Conservation (phyloP, 1,284 basidiomycete genomes). For the Sporisorium reilianum region DNA sequence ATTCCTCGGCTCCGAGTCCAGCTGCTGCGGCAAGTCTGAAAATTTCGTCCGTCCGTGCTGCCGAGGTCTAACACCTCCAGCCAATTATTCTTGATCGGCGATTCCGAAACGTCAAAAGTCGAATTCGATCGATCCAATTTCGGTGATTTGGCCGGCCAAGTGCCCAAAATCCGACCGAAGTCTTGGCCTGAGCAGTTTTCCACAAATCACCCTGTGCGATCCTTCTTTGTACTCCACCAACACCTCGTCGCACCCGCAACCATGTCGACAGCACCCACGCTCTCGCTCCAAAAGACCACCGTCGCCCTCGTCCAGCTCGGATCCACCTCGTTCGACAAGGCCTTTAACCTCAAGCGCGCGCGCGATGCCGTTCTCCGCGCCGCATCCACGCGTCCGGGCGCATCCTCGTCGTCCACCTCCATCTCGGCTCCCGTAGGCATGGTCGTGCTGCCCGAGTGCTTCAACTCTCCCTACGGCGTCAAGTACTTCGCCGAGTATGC, state of each 20-base stretch:
- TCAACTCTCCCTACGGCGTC: slow-evolving; percentile 96
- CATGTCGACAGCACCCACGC: slow-evolving; percentile 41
- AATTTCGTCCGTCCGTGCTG: neutral
- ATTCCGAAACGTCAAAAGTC: neutral
- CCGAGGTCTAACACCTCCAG: neutral
- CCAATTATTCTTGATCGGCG: slow-evolving; percentile 8
- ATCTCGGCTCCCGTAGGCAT: slow-evolving; percentile 52
- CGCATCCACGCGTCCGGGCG: slow-evolving; percentile 24
- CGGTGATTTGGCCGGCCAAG: neutral
- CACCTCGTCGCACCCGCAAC: neutral
- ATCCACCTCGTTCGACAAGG: slow-evolving; percentile 61
- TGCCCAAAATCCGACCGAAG: neutral
- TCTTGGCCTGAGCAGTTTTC: too few species aligned
- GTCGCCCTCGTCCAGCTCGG: slow-evolving; percentile 66
- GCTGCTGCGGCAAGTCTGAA: slow-evolving; percentile 34
- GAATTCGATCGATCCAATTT: neutral
- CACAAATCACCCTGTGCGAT: neutral
- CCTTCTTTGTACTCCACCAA: slow-evolving; percentile 4
- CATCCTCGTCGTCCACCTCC: slow-evolving; percentile 6
- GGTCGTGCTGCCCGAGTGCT: slow-evolving; percentile 81
- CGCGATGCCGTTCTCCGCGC: slow-evolving; percentile 48
- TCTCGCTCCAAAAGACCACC: slow-evolving; percentile 50
- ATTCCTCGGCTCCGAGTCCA: slow-evolving; percentile 29
- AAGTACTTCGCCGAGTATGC: slow-evolving; percentile 71
- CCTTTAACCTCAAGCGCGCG: slow-evolving; percentile 61